Percentiles rank a stretch among this genome's conserved stretches.
Conservation (phyloP, 2,329 filamentous ascomycete species). For the Aspergillus quadricinctus region DNA sequence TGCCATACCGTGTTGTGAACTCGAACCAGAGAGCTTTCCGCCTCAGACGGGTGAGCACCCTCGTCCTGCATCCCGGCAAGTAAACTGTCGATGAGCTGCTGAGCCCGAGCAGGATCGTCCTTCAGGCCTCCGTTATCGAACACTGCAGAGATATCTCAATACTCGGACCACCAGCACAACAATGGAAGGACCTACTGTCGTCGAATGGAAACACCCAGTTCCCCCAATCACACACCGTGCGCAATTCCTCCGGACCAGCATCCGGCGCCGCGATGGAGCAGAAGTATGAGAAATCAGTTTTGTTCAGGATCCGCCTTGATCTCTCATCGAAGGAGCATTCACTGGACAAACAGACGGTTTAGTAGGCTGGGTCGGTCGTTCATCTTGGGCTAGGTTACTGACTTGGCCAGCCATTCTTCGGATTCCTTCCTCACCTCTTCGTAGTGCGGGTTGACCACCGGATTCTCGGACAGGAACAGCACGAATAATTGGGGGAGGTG, state of each 20-base stretch:
- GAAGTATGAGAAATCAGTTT: conserved; percentile 24
- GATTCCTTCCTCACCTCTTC: conserved; percentile 18
- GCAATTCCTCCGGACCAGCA: conserved; percentile 18
- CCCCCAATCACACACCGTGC: conserved; percentile 25
- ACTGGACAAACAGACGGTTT: conserved; percentile 2
- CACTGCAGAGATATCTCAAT: conserved; percentile 10
- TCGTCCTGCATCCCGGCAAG: conserved; percentile 16
- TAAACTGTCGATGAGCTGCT: conserved; percentile 19
- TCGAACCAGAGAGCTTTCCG: conserved; percentile 14
- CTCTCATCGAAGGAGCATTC: conserved; percentile 13
- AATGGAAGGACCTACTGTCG: conserved; percentile 5
- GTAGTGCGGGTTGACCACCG: conserved; percentile 21
- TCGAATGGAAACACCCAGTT: conserved; percentile 22
- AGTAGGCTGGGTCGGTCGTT: neutral
- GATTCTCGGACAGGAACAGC: conserved; percentile 23
- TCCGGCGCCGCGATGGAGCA: conserved; percentile 21
- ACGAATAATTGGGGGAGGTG: conserved; percentile 26
- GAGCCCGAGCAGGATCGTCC: conserved; percentile 17
- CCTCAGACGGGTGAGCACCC: conserved; percentile 7
- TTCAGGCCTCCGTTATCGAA: conserved; percentile 30
- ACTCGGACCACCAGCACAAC: neutral
- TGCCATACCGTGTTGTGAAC: conserved; percentile 26
- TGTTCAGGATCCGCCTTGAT: conserved; percentile 5
- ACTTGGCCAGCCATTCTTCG: conserved; percentile 22
- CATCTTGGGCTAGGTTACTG: neutral